Evolutionary conservation across 2,329 filamentous ascomycete genomes (phyloP), one percentile per base, ranked within the genome.

Genomic region (Penicillium frequentans): DNA sequence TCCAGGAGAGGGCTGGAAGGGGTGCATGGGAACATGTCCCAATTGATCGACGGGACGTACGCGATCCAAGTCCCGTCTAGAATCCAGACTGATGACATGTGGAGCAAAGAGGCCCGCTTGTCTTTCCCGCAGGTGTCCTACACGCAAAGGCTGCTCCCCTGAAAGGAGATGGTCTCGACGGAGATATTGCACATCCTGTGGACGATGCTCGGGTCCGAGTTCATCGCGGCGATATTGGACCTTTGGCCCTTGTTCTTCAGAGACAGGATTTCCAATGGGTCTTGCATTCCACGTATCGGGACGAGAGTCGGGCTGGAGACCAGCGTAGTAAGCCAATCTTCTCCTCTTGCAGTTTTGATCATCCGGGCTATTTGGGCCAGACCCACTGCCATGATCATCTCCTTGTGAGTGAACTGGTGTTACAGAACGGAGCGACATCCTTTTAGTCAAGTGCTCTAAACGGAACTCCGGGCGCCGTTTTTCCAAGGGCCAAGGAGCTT

Each of bases 271-370:
- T 35, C 51, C 59, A 50, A 54, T 58, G 23, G 57, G 59, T 48
- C 59, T 60, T 46, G 33, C 24, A 43, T 37, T 60, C 54, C 64
- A 48, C 5, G 45, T 26, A 47, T 59, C 58, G 44, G 51, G 48
- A 46, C 51, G 59, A 23, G 58, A 33, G 2, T 64, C 57, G 26
- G 60, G 49, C 44, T 56, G 58, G 21, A 57, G 45, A 54, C 59
- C 56, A 31, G 67, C 61, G 37, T 69, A 62, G 52, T 66, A 61
- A 39, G 66, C 64, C 54, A 75, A 49, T 23, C 73, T 70, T 56
- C 72, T 71, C 58, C 70, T 68, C 60, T 76, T 77, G 37, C 62
- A 58, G 31, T 60, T 59, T 33, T 68, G 69, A 58, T 66, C 62
- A 50, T 65, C 66, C 44, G 59, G 57, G 49, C 64, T 60, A 49